Evolutionary conservation across 1,284 basidiomycete species (phyloP), one percentile per base, ranked within the genome.

Genomic region (Cryptococcus jaspeensis): DNA sequence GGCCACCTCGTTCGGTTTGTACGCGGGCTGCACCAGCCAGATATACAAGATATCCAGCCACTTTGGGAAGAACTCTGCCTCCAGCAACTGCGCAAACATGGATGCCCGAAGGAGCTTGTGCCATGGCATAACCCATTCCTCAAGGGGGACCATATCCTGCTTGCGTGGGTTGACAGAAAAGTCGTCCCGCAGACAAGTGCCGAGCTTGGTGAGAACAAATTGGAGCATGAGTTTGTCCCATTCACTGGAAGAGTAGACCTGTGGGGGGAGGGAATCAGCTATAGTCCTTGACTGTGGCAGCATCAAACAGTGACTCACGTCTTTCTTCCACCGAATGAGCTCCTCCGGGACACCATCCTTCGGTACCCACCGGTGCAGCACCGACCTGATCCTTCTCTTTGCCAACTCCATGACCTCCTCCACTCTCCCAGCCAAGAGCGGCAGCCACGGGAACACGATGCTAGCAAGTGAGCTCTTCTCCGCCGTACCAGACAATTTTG

Each of bases 361-460:
- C n/a, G 85, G 81, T 20, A 72, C 81, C 92, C 92, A 96, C n/a
- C 78, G 77, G 53, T 91, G 84, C 56, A 99, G 79, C 51, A 89
- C 77, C 50, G 82, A 83, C 72, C 90, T 88, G 52, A 99, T 80
- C 70, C 94, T 90, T 60, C 93, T 81, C 68, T 87, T 87, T 5
- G 92, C 89, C 59, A 95, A 92, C 15, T 85, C 87, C 9, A 99
- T 76, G 7, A 97, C 79, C 13, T 86, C 85, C 55, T 92, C 88
- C 60, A 91, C 78, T 45, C 91, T 80, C 20, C 89, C 77, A 1
- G 89, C 92, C 5, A 97, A 81, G 65, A 92, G 83, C 1, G 92
- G 90, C 46, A 99, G 78, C 96, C 96, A 99, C 3, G 96, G 96
- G 75, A 99, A 96, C 0, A 99, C 84, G 38, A 99, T 83, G 1